Percentiles rank a stretch among this genome's conserved stretches.
phyloP scores from a whole-genome alignment of 1,284 basidiomycete species.

The Heterobasidion occidentale region DNA sequence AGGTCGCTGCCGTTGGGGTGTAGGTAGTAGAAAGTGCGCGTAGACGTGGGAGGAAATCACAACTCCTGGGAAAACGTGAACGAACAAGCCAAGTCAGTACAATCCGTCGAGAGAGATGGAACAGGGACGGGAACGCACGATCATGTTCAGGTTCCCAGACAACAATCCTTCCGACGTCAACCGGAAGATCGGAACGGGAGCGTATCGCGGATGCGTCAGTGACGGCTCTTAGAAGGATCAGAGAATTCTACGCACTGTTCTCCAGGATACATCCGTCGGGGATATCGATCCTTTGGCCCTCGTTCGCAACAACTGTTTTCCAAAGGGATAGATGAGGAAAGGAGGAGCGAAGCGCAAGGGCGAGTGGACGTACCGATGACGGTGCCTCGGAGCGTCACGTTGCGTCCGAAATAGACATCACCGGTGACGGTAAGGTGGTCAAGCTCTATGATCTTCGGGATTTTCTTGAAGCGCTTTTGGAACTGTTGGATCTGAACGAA shows the following conservation, averaged over 20 bases:
- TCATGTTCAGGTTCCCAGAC: slow-evolving; percentile 65
- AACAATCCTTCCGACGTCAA: slow-evolving; percentile 32
- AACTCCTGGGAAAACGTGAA: too few relatives aligned
- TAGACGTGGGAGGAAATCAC: too few relatives aligned
- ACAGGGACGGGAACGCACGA: slow-evolving; percentile 30
- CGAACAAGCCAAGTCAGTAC: background rate
- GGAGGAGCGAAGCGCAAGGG: background rate
- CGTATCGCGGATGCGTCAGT: too few relatives aligned
- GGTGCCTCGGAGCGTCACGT: slow-evolving; percentile 82
- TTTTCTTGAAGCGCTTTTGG: slow-evolving; percentile 97
- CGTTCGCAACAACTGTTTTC: slow-evolving; percentile 69
- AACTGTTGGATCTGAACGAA: slow-evolving; percentile 71
- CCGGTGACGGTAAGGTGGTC: slow-evolving; percentile 97
- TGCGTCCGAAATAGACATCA: slow-evolving; percentile 93
- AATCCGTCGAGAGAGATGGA: background rate
- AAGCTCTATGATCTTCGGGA: slow-evolving; percentile 88
- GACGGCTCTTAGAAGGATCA: background rate
- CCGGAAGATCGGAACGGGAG: too few relatives aligned
- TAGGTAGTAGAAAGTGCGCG: too few relatives aligned
- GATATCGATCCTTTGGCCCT: slow-evolving; percentile 92
- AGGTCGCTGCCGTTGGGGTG: background rate
- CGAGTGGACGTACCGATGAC: slow-evolving; percentile 55
- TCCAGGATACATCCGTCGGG: slow-evolving; percentile 93
- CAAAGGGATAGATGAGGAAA: background rate
- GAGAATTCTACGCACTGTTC: slow-evolving; percentile 54